phyloP scores from a whole-genome alignment of 2,329 filamentous ascomycete genomes.

The Mollisiaceae sp. region DNA sequence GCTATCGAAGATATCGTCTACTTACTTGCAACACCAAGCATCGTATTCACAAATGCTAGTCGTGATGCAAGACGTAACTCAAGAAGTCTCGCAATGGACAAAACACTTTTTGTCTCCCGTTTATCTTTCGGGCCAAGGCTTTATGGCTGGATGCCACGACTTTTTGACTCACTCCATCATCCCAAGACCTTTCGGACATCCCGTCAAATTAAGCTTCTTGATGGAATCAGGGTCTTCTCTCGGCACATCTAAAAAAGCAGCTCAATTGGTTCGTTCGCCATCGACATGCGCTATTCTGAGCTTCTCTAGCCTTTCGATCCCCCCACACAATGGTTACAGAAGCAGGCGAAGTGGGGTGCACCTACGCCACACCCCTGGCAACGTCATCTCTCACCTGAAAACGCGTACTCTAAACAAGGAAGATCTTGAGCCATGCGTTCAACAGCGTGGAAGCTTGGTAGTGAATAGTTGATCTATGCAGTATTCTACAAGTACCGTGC shows the following conservation, averaged over 20 bases:
- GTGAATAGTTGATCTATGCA: not conserved
- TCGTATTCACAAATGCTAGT: no score
- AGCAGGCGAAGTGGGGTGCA: not conserved
- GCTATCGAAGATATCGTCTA: no score
- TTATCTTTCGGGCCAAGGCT: not conserved
- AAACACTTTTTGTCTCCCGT: not conserved
- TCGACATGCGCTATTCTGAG: not conserved
- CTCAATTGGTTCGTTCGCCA: not conserved
- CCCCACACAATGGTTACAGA: no score
- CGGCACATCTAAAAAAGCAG: not conserved
- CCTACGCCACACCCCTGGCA: slow-evolving; percentile 7
- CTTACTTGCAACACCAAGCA: no score
- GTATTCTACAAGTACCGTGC: not conserved
- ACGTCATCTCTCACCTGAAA: not conserved
- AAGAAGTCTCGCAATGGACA: no score
- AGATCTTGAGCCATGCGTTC: not conserved
- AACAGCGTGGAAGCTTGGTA: slow-evolving; percentile 1
- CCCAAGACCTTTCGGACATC: not conserved
- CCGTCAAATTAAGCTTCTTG: slow-evolving; percentile 1
- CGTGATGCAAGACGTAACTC: no score
- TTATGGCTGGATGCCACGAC: not conserved
- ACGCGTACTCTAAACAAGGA: not conserved
- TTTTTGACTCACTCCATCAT: not conserved
- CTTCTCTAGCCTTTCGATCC: not conserved
- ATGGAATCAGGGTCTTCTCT: not conserved